A percentile compares a stretch with the other conserved stretches of the same genome.
These are phyloP conservation scores for Magnolia officinalis DNA, from an alignment of 164 flowering plant species.

Conservation along the genomic window DNA sequence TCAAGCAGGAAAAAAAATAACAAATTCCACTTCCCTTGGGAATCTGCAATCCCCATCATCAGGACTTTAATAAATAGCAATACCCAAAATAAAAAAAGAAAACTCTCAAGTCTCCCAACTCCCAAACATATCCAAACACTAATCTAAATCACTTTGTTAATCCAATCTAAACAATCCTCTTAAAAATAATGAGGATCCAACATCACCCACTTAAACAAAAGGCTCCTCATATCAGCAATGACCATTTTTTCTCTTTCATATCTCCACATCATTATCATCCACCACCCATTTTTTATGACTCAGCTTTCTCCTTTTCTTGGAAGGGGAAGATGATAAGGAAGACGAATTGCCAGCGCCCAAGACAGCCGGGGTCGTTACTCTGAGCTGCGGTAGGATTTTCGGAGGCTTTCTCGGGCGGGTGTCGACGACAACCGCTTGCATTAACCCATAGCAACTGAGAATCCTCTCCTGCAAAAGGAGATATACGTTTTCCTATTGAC, in stretches of 20 bases:
- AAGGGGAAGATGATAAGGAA: slow-evolving; percentile 37
- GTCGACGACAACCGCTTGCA: slow-evolving; percentile 40
- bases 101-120: slow-evolving; percentile 23
- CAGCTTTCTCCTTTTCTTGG: slow-evolving; percentile 65
- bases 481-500: slow-evolving; percentile 17
- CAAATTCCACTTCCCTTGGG: slow-evolving; percentile 68
- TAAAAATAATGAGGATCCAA: slow-evolving; percentile 42
- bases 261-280: slow-evolving; percentile 36
- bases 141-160: slow-evolving; percentile 34
- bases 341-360: slow-evolving; percentile 41
- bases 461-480: slow-evolving; percentile 64
- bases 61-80: slow-evolving; percentile 38
- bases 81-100: slow-evolving; percentile 22
- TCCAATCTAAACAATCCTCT: slow-evolving; percentile 28
- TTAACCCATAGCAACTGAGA: slow-evolving; percentile 49
- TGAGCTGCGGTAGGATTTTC: slow-evolving; percentile 43
- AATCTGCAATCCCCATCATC: slow-evolving; percentile 54
- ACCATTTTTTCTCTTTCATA: slow-evolving; percentile 13
- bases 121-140: slow-evolving; percentile 15
- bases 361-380: slow-evolving; percentile 44
- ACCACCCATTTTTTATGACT: slow-evolving; percentile 49
- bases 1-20: slow-evolving; percentile 23
- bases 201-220: slow-evolving; percentile 28
- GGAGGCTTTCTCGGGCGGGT: slow-evolving; percentile 35
- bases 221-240: slow-evolving; percentile 14